phyloP scores from a whole-genome alignment of 176 grass and related monocot species.

The Phyllostachys edulis region DNA sequence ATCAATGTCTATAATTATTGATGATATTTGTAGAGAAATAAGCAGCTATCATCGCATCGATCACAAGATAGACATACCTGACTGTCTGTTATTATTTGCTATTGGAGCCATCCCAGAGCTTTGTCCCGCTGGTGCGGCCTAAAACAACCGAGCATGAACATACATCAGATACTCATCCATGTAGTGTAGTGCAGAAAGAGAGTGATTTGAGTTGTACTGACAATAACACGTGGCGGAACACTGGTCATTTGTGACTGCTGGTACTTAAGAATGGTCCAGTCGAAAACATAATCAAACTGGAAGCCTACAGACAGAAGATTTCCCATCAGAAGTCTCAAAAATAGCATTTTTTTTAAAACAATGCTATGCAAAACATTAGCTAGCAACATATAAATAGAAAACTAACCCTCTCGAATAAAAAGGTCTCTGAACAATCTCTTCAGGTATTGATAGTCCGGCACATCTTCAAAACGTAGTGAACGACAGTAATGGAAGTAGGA shows the following conservation, averaged over 20 bases:
- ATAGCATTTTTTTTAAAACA: background rate
- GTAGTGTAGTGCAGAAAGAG: background rate
- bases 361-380: background rate
- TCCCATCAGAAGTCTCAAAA: conserved; percentile 13
- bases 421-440: conserved; percentile 87
- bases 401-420: conserved; percentile 85
- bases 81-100: conserved; percentile 49
- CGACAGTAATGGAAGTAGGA: conserved; percentile 89
- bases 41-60: background rate
- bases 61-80: conserved; percentile 44
- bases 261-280: conserved; percentile 97
- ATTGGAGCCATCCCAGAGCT: conserved; percentile 55
- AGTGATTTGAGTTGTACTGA: conserved; percentile 38
- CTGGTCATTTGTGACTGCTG: conserved; percentile 80
- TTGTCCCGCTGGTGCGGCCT: conserved; percentile 48
- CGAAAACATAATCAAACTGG: conserved; percentile 97
- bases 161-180: conserved; percentile 17
- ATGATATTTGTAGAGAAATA: background rate
- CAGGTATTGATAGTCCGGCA: conserved; percentile 74
- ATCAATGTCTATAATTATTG: background rate
- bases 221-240: conserved; percentile 62
- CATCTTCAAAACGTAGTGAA: conserved; percentile 78
- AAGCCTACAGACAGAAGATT: conserved; percentile 53
- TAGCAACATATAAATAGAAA: conserved; percentile 22
- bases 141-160: conserved; percentile 23